A percentile compares a stretch with the other conserved stretches of the same genome.
phyloP scores from a whole-genome alignment of 2,329 filamentous ascomycete species.

The Aspergillus sp. region DNA sequence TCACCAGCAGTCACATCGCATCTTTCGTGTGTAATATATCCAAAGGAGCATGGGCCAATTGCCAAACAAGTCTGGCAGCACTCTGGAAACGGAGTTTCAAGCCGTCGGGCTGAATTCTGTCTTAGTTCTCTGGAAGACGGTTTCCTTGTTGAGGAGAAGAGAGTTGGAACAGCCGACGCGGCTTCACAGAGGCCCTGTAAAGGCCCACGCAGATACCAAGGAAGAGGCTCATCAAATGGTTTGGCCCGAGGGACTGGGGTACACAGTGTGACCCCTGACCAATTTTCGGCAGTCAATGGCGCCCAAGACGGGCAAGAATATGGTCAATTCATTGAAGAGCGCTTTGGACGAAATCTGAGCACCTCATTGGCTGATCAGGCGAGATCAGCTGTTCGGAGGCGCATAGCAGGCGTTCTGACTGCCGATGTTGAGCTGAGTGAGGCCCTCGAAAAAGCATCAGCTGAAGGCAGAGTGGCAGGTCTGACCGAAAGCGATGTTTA shows the following conservation, averaged over 20 bases:
- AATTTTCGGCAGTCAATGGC: slow-evolving; percentile 14
- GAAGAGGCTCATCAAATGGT: slow-evolving; percentile 50
- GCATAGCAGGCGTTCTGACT: slow-evolving; percentile 82
- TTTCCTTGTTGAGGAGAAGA: slow-evolving; percentile 51
- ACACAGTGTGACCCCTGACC: slow-evolving; percentile 34
- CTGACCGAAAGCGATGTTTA: slow-evolving; percentile 85
- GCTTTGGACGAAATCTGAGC: slow-evolving; percentile 88
- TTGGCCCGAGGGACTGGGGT: slow-evolving; percentile 22
- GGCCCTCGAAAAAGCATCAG: slow-evolving; percentile 44
- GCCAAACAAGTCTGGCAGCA: slow-evolving; percentile 99
- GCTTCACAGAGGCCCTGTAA: slow-evolving; percentile 47
- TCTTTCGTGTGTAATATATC: slow-evolving; percentile 68
- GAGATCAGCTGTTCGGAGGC: slow-evolving; percentile 75
- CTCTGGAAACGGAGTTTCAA: slow-evolving; percentile 86
- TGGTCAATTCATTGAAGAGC: slow-evolving; percentile 80
- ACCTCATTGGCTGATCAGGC: slow-evolving; percentile 73
- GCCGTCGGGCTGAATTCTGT: slow-evolving; percentile 86
- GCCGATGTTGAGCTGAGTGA: slow-evolving; percentile 64
- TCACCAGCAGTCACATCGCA: slow-evolving; percentile 52
- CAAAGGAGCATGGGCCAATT: slow-evolving; percentile 59
- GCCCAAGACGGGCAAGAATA: slow-evolving; percentile 57
- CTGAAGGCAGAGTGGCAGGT: slow-evolving; percentile 39
- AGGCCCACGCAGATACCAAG: slow-evolving; percentile 77
- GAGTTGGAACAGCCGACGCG: slow-evolving; percentile 18
- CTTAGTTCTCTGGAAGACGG: slow-evolving; percentile 68